Evolutionary conservation across 2,329 filamentous ascomycete genomes (phyloP).

Genomic region (Verticillium dahliae): DNA sequence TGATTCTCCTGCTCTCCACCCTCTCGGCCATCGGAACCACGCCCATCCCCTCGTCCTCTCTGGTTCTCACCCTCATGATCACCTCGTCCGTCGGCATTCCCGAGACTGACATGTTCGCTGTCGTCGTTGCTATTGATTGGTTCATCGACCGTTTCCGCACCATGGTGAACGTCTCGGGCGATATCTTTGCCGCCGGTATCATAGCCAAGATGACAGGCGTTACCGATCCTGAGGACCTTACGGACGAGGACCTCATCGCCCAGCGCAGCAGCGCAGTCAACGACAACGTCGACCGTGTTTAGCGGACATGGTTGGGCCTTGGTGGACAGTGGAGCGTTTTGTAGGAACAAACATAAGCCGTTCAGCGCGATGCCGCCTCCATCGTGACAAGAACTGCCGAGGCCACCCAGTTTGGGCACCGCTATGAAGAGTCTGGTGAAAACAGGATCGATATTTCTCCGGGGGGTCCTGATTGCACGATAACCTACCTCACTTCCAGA

Average conservation of each 20-base stretch:
- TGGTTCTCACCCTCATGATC: slow-evolving; percentile 47
- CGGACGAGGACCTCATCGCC: not conserved
- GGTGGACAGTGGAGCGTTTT: not conserved
- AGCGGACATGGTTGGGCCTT: not conserved
- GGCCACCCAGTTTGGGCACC: not conserved
- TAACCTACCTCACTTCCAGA: not conserved
- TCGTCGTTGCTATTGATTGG: slow-evolving; percentile 49
- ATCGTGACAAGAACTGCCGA: not conserved
- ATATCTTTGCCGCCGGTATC: slow-evolving; percentile 35
- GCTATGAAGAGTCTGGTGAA: not conserved
- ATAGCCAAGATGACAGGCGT: slow-evolving; percentile 32
- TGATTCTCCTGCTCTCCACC: slow-evolving; percentile 40
- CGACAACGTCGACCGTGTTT: slow-evolving; percentile 1
- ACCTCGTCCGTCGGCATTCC: slow-evolving; percentile 35
- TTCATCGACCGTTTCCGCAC: slow-evolving; percentile 50
- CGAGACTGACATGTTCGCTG: slow-evolving; percentile 42
- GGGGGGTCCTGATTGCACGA: not conserved
- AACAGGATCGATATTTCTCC: not conserved
- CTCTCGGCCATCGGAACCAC: slow-evolving; percentile 47
- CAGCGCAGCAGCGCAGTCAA: not conserved
- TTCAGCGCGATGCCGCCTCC: not conserved
- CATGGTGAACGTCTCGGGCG: slow-evolving; percentile 42
- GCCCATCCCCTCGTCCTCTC: slow-evolving; percentile 44
- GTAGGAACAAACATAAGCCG: not conserved
- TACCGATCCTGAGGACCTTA: slow-evolving; percentile 11